Percentiles rank a stretch among this genome's conserved stretches.
These are phyloP conservation scores for Delphinella strobiligena DNA, from an alignment of 2,329 filamentous ascomycete genomes.

Conservation along the genomic window DNA sequence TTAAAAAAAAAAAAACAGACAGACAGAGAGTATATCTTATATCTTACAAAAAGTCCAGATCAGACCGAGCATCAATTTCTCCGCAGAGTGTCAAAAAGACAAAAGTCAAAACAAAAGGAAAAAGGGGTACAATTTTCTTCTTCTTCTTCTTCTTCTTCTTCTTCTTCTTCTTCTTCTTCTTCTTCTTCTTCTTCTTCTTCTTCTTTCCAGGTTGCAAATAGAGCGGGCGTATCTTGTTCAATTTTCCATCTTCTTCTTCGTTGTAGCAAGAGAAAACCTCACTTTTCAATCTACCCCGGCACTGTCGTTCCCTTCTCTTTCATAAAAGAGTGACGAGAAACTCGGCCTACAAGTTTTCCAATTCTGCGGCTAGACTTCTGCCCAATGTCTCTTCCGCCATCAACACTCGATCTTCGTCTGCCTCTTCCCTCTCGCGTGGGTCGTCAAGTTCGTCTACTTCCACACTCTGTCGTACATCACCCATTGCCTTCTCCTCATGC, in stretches of 20 bases:
- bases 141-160: slow-evolving; percentile 2
- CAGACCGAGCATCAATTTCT: too few species aligned
- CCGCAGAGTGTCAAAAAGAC: too few species aligned
- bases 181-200: neutral
- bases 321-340: neutral
- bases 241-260: neutral
- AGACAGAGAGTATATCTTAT: neutral
- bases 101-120: slow-evolving; percentile 3
- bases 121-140: neutral
- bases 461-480: too few species aligned
- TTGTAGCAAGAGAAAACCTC: too few species aligned
- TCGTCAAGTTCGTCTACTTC: too few species aligned
- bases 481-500: too few species aligned
- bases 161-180: neutral
- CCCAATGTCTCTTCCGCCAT: slow-evolving; percentile 5
- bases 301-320: too few species aligned
- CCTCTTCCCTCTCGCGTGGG: slow-evolving; percentile 9
- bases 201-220: too few species aligned
- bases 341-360: slow-evolving; percentile 8
- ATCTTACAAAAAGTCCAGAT: too few species aligned
- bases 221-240: too few species aligned
- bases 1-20: neutral
- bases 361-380: slow-evolving; percentile 17
- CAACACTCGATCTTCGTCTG: slow-evolving; percentile 15
- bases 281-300: neutral